Evolutionary conservation across 129 eudicot species (phyloP), one percentile per base, ranked within the genome.

Genomic region (Chrysanthemum lavandulifolium): DNA sequence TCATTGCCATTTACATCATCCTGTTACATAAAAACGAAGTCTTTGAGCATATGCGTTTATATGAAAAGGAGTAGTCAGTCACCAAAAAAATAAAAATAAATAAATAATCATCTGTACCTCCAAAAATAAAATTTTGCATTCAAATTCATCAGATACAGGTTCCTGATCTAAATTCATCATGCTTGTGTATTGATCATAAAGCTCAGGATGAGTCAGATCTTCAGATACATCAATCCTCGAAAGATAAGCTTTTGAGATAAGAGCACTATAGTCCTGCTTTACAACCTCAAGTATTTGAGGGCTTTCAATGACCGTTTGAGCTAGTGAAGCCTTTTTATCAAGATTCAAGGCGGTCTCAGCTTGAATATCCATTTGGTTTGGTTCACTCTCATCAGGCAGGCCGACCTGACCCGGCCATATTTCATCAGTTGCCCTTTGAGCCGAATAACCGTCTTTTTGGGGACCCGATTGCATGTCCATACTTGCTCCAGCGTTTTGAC

Each of bases 171-270:
- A 31, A 75, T 65, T 84, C 73, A 78, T 76, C 68, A 89, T 59
- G 75, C 73, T 72, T 27, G 73, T 75, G 75, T 85, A 93, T 82
- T 87, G 80, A 11, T 75, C 57, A 78, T 84, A 93, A 68, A 93
- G 69, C 55, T 90, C 96, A 27, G 96, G 91, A 45, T 81, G 86
- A 15, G 86, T 73, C 78, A 93, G 90, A 74, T 87, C 97, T 19
- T 81, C 72, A 12, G 98, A 93, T 57, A 93, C 87, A 76, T 93
- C 98, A 57, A 93, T 75, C 80, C 80, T 89, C 43, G 92, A 81
- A 77, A 93, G 83, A 78, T 93, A 94, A 54, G 82, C 73, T 61
- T 76, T 76, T 70, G 75, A 77, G 54, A 78, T 67, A 56, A 40
- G 16, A 76, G 67, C 63, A 73, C 64, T 78, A 64, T 79, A 76